A percentile compares a stretch with the other conserved stretches of the same genome.
These are phyloP conservation scores for Secale cereale DNA, from an alignment of 176 grass and related monocot genomes.

Conservation along the genomic window DNA sequence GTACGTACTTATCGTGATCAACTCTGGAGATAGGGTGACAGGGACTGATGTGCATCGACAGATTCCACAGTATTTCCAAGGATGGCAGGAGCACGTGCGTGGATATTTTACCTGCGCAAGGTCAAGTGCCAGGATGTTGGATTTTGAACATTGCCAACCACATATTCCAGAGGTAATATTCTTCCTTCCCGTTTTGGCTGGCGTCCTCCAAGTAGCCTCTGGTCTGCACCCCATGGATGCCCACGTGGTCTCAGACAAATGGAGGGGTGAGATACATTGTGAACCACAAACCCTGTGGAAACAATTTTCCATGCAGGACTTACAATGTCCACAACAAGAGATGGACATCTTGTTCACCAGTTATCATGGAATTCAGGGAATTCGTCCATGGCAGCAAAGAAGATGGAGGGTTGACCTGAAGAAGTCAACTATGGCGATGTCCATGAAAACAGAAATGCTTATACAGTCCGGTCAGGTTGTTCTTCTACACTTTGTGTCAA, in stretches of 20 bases:
- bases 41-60: not conserved
- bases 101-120: not conserved
- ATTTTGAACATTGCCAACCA: not conserved
- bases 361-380: not conserved
- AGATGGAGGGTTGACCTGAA: not conserved
- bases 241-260: not conserved
- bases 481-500: not conserved
- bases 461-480: not conserved
- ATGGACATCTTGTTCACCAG: not conserved
- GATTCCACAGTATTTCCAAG: not conserved
- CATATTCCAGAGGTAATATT: not conserved
- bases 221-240: not conserved
- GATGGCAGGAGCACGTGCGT: not conserved
- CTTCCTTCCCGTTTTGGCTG: not conserved
- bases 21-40: too few relatives aligned
- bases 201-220: not conserved
- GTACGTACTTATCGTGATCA: not conserved
- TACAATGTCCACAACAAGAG: not conserved
- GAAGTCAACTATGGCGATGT: not conserved
- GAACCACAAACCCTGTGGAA: not conserved
- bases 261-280: not conserved
- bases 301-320: not conserved
- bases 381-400: not conserved
- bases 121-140: not conserved
- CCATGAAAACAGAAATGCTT: not conserved